phyloP scores from a whole-genome alignment of 1,284 basidiomycete species.

The Quambalaria eucalypti region DNA sequence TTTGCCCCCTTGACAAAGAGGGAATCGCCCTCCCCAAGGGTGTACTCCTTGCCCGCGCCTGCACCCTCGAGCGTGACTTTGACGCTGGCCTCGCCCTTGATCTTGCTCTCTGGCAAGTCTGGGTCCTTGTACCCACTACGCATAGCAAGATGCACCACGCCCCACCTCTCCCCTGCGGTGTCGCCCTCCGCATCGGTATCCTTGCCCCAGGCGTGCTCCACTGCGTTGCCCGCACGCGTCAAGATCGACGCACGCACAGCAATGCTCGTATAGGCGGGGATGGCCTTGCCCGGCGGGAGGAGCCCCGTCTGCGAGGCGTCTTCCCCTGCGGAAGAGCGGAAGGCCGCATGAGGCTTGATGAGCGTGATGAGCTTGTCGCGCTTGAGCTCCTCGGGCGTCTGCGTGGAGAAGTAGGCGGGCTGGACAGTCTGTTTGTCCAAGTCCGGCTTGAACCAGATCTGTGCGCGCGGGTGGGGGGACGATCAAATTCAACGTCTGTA shows the following conservation, averaged over 20 bases:
- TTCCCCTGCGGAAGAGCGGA: slow-evolving; percentile 9
- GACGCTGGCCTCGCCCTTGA: not conserved
- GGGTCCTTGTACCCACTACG: slow-evolving; percentile 23
- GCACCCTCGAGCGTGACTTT: not conserved
- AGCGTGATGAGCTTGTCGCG: slow-evolving; percentile 22
- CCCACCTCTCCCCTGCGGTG: slow-evolving; percentile 18
- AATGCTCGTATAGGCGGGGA: slow-evolving; percentile 17
- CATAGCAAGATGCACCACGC: slow-evolving; percentile 31
- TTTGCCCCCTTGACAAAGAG: slow-evolving; percentile 6
- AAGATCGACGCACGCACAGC: slow-evolving; percentile 24
- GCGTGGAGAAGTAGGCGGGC: slow-evolving; percentile 26
- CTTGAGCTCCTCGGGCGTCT: slow-evolving; percentile 21
- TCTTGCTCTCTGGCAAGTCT: not conserved
- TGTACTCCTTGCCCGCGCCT: not conserved
- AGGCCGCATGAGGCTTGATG: slow-evolving; percentile 24
- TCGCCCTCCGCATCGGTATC: slow-evolving; percentile 12
- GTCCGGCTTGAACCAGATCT: not conserved
- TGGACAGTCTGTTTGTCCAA: slow-evolving; percentile 2
- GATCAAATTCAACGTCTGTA: not conserved
- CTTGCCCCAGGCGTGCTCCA: slow-evolving; percentile 18
- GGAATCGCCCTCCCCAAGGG: slow-evolving; percentile 8
- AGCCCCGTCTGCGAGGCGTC: slow-evolving; percentile 14
- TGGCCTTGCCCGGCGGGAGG: slow-evolving; percentile 11
- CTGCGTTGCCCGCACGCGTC: slow-evolving; percentile 6
- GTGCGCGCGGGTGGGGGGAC: not conserved